Conservation (phyloP, 2,329 filamentous ascomycete species). For the Fusarium decemcellulare region DNA sequence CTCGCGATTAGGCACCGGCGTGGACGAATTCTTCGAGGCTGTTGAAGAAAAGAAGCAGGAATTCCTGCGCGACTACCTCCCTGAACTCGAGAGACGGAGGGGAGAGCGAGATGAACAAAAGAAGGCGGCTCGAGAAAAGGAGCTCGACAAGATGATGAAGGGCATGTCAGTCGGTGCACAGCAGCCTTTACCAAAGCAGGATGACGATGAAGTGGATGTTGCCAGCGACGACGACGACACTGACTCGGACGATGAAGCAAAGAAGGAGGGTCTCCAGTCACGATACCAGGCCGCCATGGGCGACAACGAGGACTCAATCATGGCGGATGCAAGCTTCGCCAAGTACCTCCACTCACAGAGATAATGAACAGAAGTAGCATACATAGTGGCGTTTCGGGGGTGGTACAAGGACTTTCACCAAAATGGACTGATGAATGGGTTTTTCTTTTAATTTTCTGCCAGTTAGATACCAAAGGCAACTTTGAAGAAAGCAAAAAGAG, state of each 20-base stretch:
- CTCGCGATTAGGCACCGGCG: slow-evolving; percentile 90
- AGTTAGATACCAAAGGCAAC: slow-evolving; percentile 44
- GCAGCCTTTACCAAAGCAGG: slow-evolving; percentile 53
- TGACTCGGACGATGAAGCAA: slow-evolving; percentile 70
- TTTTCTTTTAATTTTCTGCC: slow-evolving; percentile 21
- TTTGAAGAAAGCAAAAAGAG: slow-evolving; percentile 33
- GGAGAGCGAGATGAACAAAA: slow-evolving; percentile 84
- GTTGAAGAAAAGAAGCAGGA: slow-evolving; percentile 90
- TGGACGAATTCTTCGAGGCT: slow-evolving; percentile 94
- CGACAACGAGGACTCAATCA: slow-evolving; percentile 66
- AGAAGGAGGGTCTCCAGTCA: slow-evolving; percentile 77
- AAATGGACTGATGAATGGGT: slow-evolving; percentile 26
- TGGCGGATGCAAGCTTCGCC: slow-evolving; percentile 72
- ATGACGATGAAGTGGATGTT: slow-evolving; percentile 65
- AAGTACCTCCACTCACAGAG: slow-evolving; percentile 69
- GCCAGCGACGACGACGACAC: slow-evolving; percentile 71
- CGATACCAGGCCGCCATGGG: slow-evolving; percentile 84
- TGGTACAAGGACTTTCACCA: slow-evolving; percentile 23
- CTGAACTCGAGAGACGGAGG: slow-evolving; percentile 86
- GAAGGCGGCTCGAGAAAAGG: slow-evolving; percentile 79
- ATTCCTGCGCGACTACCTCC: slow-evolving; percentile 91
- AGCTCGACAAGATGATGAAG: slow-evolving; percentile 94
- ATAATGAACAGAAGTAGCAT: slow-evolving; percentile 36
- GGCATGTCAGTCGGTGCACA: slow-evolving; percentile 76
- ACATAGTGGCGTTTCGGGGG: slow-evolving; percentile 42